Base-by-base conservation (phyloP, 2,329 filamentous ascomycete species). In the Hymenotorrendiella dingleyae region DNA sequence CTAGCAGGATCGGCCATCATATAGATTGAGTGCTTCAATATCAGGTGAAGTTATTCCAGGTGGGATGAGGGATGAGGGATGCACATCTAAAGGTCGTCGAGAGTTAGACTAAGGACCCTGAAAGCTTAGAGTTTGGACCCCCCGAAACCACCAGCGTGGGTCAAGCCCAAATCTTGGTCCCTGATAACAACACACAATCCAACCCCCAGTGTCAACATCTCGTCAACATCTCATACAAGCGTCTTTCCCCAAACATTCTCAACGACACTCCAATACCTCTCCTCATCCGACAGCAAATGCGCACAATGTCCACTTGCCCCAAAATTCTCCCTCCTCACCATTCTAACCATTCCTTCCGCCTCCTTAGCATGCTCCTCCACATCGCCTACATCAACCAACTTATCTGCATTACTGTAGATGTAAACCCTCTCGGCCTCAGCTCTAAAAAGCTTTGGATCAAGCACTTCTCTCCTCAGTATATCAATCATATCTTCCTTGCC, bases 341-440 rank as follows among this genome's bases (percentile, higher is more conserved):
- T 30, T 22, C 45, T 54, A 6, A 54, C 57, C 41, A 40, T 14
- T 19, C 12, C 39, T 42, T 36, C 41, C 11, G 54, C 58, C 10
- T 58, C 56, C 2, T 44, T 49, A 12, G 42, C 49, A 53, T 60
- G 57, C 22, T 55, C 47, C 33, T 57, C 54, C 3, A 60, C 54
- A 45, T 50, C 42, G 21, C 42, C 19, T 52, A 45, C 54, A 6
- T 29, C 34, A 8, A 59, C 55, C 48, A 58, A 52, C 3, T 43
- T 33, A 45, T 59, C 58, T 22, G 35, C 46, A 8, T 44, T 41
- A 30, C 55, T 54, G 29, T 57, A 60, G 6, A 60, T 38, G 50
- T 60, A 60, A 14, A 48, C 12, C 28, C 58, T 48, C n/a, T 42
- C 45, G 17, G 46, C 47, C 12, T 50, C 36, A 7, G 30, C 33